Percentiles rank a stretch among this genome's conserved stretches.
Conservation (phyloP, 2,329 filamentous ascomycete species). For the Alternaria incomplexa region DNA sequence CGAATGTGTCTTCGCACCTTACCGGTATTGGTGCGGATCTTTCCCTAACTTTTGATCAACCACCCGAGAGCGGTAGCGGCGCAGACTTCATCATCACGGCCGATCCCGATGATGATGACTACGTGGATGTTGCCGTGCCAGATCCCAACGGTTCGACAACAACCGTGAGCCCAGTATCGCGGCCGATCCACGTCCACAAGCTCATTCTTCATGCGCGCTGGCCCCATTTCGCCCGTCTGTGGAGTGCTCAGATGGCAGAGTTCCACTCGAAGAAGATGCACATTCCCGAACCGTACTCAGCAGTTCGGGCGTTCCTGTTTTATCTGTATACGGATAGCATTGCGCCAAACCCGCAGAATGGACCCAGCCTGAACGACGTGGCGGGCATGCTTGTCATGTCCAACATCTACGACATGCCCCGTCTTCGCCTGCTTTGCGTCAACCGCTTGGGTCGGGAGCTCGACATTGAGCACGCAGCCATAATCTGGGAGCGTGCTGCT, state of each 20-base stretch:
- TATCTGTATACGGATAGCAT: conserved; percentile 98
- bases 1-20: conserved; percentile 58
- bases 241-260: conserved; percentile 93
- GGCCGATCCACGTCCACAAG: conserved; percentile 91
- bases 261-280: conserved; percentile 98
- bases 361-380: conserved; percentile 76
- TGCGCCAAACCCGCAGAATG: conserved; percentile 50
- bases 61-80: conserved; percentile 82
- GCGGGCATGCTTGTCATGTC: conserved; percentile 96
- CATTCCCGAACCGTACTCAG: conserved; percentile 92
- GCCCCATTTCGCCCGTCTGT: conserved; percentile 94
- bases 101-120: conserved; percentile 74
- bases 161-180: conserved; percentile 59
- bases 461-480: conserved; percentile 91
- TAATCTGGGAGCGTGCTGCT: conserved; percentile 93
- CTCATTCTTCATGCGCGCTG: conserved; percentile 93
- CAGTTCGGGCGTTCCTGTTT: conserved; percentile 92
- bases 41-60: conserved; percentile 83
- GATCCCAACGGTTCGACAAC: conserved; percentile 48
- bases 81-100: conserved; percentile 93
- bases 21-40: conserved; percentile 82
- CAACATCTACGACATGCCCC: conserved; percentile 96
- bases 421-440: conserved; percentile 87
- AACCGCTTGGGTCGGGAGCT: conserved; percentile 89
- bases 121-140: conserved; percentile 63